Evolutionary conservation across 768 basidiomycete species (phyloP), one percentile per base, ranked within the genome.

Genomic region (Leccinum pellstonianum): DNA sequence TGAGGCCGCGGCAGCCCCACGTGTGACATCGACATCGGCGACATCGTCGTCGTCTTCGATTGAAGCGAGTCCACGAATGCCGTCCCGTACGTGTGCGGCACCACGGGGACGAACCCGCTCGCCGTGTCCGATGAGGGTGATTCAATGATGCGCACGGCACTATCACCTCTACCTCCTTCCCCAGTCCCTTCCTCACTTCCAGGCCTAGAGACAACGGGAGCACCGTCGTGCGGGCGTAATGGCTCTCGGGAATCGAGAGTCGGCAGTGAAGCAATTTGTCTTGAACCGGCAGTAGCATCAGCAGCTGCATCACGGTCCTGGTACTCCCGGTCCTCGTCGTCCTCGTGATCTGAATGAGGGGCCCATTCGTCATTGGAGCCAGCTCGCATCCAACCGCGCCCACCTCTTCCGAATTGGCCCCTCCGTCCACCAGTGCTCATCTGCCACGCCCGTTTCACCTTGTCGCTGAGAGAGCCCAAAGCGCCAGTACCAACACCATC

Each of bases 351-450:
- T 61, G 68, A 63, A 61, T 72, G 74, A 48, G 64, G 60, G 37
- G 78, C 79, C 79, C 80, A 84, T 59, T 80, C 81, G 57, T 82
- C 82, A 38, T 74, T 73, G 38, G 77, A 80, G 38, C 77, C 75
- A 43, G 83, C 78, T 61, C 77, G 77, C 23, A 83, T 73, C 84
- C 84, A 86, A 29, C 83, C 82, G 50, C 75, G 72, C 51, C 67
- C 70, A 61, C 67, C 64, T 58, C 66, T 68, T 70, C 63, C 61
- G 54, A 48, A 59, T 54, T 67, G 17, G 47, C 56, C 56, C 31
- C 58, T 56, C 47, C 47, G n/a, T 48, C 47, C 21, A 14, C 48
- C 48, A 25, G 21, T 49, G 21, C 48, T 23, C 21, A 25, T 25
- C 41, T 23, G 57, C 64, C 59, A 55, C 61, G 57, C 76, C 2